phyloP scores from a whole-genome alignment of 768 basidiomycete genomes.

The Pleurotus eryngii region DNA sequence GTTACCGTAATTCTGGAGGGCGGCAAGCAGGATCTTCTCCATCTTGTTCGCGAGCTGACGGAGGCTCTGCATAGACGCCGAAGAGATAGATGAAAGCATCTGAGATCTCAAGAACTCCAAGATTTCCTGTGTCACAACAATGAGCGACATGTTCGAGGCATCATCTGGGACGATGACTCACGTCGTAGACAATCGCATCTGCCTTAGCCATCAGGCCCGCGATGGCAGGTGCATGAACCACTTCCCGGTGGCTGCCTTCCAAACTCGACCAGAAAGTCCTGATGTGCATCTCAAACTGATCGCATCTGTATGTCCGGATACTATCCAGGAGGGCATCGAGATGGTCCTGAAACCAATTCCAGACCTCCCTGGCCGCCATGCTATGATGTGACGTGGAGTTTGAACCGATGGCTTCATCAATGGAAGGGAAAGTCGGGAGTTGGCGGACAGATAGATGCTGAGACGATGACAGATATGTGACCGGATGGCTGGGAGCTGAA shows the following conservation, averaged over 20 bases:
- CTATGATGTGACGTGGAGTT: constrained; percentile 74
- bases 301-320: constrained; percentile 75
- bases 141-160: constrained; percentile 10
- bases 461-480: constrained; percentile 47
- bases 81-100: constrained; percentile 74
- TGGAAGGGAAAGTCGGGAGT: constrained; percentile 77
- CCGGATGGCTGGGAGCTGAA: constrained; percentile 41
- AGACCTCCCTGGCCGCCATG: constrained; percentile 80
- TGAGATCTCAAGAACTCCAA: constrained; percentile 81
- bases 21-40: constrained; percentile 83
- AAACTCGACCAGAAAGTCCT: constrained; percentile 83
- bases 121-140: constrained; percentile 60
- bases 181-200: constrained; percentile 88
- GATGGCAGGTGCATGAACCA: constrained; percentile 86
- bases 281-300: constrained; percentile 86
- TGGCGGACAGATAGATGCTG: constrained; percentile 67
- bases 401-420: constrained; percentile 79
- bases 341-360: constrained; percentile 92
- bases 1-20: constrained; percentile 79
- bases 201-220: constrained; percentile 87
- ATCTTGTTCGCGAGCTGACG: constrained; percentile 86
- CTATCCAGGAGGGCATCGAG: constrained; percentile 79
- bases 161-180: constrained; percentile 37
- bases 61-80: constrained; percentile 64
- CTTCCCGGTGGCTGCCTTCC: constrained; percentile 73